Conservation (phyloP, 768 basidiomycete genomes). For the Tulasnella sp. region DNA sequence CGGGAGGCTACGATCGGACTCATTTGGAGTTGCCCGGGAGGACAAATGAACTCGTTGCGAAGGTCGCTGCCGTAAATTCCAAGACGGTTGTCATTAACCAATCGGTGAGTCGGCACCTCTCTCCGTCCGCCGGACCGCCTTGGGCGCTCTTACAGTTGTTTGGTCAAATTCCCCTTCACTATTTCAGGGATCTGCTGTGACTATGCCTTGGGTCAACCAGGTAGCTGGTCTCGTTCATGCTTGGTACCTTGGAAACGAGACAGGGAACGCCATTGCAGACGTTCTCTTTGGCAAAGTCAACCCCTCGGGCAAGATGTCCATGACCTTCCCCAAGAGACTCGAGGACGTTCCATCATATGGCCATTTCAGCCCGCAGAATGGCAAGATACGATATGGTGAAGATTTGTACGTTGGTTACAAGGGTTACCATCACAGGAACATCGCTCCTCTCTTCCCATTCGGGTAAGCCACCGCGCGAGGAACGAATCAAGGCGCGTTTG, state of each 20-base stretch:
- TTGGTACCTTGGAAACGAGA: slow-evolving; percentile 65
- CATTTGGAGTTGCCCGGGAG: slow-evolving; percentile 55
- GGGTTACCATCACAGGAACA: slow-evolving; percentile 52
- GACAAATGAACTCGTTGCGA: slow-evolving; percentile 55
- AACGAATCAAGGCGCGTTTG: background rate
- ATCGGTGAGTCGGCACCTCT: slow-evolving; percentile 42
- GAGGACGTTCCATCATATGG: slow-evolving; percentile 61
- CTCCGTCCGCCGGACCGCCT: background rate
- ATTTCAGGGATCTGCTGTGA: slow-evolving; percentile 59
- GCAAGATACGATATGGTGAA: slow-evolving; percentile 35
- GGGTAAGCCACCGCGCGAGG: slow-evolving; percentile 42
- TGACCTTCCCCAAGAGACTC: slow-evolving; percentile 56
- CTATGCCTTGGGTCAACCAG: slow-evolving; percentile 67
- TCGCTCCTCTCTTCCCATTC: slow-evolving; percentile 61
- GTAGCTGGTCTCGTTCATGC: slow-evolving; percentile 56
- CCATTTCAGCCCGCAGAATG: slow-evolving; percentile 57
- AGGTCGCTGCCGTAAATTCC: slow-evolving; percentile 51
- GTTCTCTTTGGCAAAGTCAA: slow-evolving; percentile 61
- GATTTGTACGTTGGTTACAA: slow-evolving; percentile 50
- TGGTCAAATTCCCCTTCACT: background rate
- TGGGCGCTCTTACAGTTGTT: background rate
- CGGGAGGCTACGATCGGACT: slow-evolving; percentile 68
- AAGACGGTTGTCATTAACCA: slow-evolving; percentile 50
- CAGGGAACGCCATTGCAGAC: slow-evolving; percentile 61
- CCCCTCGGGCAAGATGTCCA: slow-evolving; percentile 55